Evolutionary conservation across 305 asterid genomes (phyloP).

Genomic region (Solanum chacoense): DNA sequence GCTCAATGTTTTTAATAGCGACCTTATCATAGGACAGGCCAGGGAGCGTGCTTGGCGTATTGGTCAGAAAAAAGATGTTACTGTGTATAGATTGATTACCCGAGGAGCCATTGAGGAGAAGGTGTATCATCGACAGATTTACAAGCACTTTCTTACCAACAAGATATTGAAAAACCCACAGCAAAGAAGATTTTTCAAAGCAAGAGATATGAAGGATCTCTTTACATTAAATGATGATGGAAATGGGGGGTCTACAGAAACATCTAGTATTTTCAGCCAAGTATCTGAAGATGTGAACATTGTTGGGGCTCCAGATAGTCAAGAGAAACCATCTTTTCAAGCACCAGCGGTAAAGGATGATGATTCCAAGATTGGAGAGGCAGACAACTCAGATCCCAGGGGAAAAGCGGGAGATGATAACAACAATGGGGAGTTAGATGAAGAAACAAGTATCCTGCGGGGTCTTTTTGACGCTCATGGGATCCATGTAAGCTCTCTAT

Average conservation of each 20-base stretch:
- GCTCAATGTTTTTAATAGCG: background rate
- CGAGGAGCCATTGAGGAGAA: conserved; percentile 99
- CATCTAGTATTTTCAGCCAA: conserved; percentile 76
- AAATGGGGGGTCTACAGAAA: conserved; percentile 64
- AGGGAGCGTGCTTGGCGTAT: conserved; percentile 99
- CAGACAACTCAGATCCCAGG: conserved; percentile 17
- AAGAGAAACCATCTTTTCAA: conserved; percentile 17
- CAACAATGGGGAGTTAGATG: conserved; percentile 37
- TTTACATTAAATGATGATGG: conserved; percentile 76
- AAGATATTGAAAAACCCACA: conserved; percentile 93
- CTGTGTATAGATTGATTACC: conserved; percentile 82
- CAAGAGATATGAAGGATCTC: conserved; percentile 97
- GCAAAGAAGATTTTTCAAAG: conserved; percentile 90
- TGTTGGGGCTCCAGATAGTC: conserved; percentile 33
- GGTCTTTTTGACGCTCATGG: conserved; percentile 74
- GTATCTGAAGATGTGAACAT: conserved; percentile 55
- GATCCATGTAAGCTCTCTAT: conserved; percentile 56
- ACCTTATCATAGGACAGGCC: conserved; percentile 47
- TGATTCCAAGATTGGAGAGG: conserved; percentile 20
- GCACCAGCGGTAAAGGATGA: conserved; percentile 15
- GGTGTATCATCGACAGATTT: conserved; percentile 95
- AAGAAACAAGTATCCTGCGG: conserved; percentile 56
- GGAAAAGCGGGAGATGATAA: conserved; percentile 17
- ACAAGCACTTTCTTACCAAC: conserved; percentile 90
- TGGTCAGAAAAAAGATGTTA: conserved; percentile 90